Evolutionary conservation across 75 land plant species (phyloP), one percentile per base, ranked within the genome.

Genomic region (Cupressus sempervirens): DNA sequence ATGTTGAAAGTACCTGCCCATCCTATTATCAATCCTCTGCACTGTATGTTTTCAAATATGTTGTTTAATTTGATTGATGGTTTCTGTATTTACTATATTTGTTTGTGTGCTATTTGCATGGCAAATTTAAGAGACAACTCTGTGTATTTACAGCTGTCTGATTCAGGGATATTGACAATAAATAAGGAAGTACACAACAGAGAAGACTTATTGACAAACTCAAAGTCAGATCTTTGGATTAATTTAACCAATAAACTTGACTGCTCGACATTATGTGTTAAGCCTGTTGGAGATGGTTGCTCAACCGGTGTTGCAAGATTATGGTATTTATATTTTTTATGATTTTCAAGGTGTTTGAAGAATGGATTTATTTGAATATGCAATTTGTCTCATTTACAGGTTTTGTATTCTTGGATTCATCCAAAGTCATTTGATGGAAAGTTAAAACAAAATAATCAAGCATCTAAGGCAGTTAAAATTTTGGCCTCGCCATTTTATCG

Each of bases 231-330:
- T 84, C 81, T 86, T 26, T 95, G 97, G 97, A 34, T 86, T 72
- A 88, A 88, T 20, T 83, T 94, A 88, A 90, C 83, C 43, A 86
- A 85, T 52, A 90, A 86, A 80, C 92, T 95, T 80, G 48, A 88
- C 53, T 86, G 88, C 83, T 80, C 87, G 62, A 92, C 91, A 13
- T 84, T 95, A 79, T 95, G 97, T 86, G 90, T 95, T 43, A 95
- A 95, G 86, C 97, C 97, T 52, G 93, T 94, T 34, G 89, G 92
- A 82, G 97, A 95, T 92, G 97, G 97, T 72, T 95, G 97, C 87
- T 95, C 97, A 56, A 94, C 97, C 45, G 97, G 97, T 70, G 97
- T 95, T 86, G 97, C 96, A 43, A 91, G 96, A 87, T 85, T 95
- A 73, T 86, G 97, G 97, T 95, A 85, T 79, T 45, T 0, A 79